Evolutionary conservation across 2,329 filamentous ascomycete species (phyloP), one percentile per base, ranked within the genome.

Genomic region (Sclerotinia minor): DNA sequence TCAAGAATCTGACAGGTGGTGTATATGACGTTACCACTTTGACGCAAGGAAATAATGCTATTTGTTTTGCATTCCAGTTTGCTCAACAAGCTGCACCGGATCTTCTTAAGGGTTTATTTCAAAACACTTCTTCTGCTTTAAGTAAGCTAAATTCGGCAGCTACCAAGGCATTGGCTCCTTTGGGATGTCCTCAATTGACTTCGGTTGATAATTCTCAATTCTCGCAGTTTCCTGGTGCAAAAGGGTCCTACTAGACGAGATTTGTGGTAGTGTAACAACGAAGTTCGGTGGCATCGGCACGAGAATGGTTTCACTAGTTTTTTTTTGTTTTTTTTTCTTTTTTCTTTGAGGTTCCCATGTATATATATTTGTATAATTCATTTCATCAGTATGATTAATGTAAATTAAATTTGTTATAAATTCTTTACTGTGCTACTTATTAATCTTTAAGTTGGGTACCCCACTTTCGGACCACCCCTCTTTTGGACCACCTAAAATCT

Each of bases 41-140:
- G 0, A 70, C 80, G 0, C 68, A 84, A 67, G 81, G 80, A 19
- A 83, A 85, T 76, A 83, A 85, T 71, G 72, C 79, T 13, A 57
- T 80, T 17, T 84, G 83, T 71, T 81, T 81, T 67, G 78, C 72
- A 19, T 76, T 79, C 53, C 78, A 83, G 61, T 72, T 78, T 13
- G 75, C 79, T 21, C 73, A 78, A 69, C 78, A 79, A 3, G 78
- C 72, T 7, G 75, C 79, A 1, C 82, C 82, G 2, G 81, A 82
- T 72, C 71, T 81, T 0, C 69, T 82, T 0, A 77, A 76, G 6
- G 76, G 77, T 1, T 58, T 83, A 9, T 79, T 81, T 38, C 45
- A 58, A 1, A 71, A 72, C 19, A 67, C 69, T 4, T 75, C 78
- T 5, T 67, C 80, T 29, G 68, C 76, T 65, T 70, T 79, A 59